Percentiles rank a stretch among this genome's conserved stretches.
Conservation (phyloP, 352 stramenopile genomes). For the Globisporangium rhizosaccharum region DNA sequence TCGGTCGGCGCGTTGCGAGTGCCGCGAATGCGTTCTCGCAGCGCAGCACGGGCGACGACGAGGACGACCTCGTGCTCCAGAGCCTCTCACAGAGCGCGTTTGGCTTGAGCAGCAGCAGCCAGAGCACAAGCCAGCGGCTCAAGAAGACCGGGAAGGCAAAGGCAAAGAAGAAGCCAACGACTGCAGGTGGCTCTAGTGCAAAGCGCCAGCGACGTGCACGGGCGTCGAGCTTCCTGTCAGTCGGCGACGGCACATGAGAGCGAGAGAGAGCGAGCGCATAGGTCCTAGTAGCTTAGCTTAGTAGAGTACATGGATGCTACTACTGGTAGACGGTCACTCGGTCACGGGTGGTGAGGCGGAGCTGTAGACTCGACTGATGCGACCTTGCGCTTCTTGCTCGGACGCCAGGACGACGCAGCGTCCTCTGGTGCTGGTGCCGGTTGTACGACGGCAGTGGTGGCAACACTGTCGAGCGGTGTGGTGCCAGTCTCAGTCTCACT, state of each 20-base stretch:
- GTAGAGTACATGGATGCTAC: background rate
- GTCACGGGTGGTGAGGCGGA: background rate
- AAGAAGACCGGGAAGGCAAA: conserved; percentile 8
- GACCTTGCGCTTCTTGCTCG: conserved; percentile 49
- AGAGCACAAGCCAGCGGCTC: conserved; percentile 12
- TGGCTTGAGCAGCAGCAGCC: conserved; percentile 26
- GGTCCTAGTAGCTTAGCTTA: too few species aligned
- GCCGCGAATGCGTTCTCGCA: conserved; percentile 38
- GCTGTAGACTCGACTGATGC: conserved; percentile 17
- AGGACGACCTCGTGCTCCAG: conserved; percentile 74
- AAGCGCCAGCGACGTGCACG: conserved; percentile 1
- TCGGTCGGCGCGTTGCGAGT: conserved; percentile 33
- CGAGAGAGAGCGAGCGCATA: too few species aligned
- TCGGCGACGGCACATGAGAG: background rate
- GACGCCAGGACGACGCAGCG: conserved; percentile 7
- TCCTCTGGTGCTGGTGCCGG: background rate
- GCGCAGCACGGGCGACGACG: conserved; percentile 34
- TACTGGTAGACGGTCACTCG: background rate
- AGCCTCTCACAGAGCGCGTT: conserved; percentile 68
- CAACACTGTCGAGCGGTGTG: background rate
- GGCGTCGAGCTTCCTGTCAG: conserved; percentile 10
- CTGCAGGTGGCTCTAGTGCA: background rate
- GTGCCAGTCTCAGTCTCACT: background rate
- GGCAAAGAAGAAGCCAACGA: background rate
- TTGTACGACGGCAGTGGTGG: too few species aligned